A percentile compares a stretch with the other conserved stretches of the same genome.
Evolutionary conservation across 2,329 filamentous ascomycete species (phyloP).

Genomic region (Hymenoscyphus fructigenus): DNA sequence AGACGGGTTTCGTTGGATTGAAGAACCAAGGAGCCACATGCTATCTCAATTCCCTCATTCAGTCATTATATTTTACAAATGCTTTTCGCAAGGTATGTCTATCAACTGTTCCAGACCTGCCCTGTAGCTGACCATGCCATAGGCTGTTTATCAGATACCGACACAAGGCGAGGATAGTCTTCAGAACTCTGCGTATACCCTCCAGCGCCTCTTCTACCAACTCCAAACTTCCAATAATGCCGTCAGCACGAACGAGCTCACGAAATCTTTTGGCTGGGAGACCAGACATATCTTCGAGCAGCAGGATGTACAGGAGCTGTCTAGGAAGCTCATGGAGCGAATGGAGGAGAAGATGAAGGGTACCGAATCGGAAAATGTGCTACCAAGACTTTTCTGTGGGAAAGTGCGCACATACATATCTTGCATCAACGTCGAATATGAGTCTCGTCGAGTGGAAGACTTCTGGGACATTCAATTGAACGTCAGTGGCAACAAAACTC

Average conservation of each 20-base stretch:
- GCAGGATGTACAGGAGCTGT: constrained; percentile 96
- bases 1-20: constrained; percentile 93
- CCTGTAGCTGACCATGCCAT: constrained; percentile 19
- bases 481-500: constrained; percentile 86
- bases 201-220: constrained; percentile 93
- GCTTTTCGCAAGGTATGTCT: constrained; percentile 79
- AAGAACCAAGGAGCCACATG: constrained; percentile 96
- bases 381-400: constrained; percentile 90
- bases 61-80: constrained; percentile 85
- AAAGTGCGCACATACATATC: constrained; percentile 99
- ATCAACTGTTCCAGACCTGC: not conserved
- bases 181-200: constrained; percentile 85
- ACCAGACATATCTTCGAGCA: constrained; percentile 97
- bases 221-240: constrained; percentile 82
- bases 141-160: constrained; percentile 96
- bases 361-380: constrained; percentile 82
- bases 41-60: constrained; percentile 81
- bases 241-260: constrained; percentile 89
- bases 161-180: constrained; percentile 80
- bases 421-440: constrained; percentile 97
- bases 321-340: constrained; percentile 93
- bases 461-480: constrained; percentile 99
- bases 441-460: constrained; percentile 92
- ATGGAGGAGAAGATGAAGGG: constrained; percentile 99
- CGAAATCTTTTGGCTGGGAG: constrained; percentile 97